phyloP scores from a whole-genome alignment of 176 grass and related monocot species.

The Oryza coarctata region DNA sequence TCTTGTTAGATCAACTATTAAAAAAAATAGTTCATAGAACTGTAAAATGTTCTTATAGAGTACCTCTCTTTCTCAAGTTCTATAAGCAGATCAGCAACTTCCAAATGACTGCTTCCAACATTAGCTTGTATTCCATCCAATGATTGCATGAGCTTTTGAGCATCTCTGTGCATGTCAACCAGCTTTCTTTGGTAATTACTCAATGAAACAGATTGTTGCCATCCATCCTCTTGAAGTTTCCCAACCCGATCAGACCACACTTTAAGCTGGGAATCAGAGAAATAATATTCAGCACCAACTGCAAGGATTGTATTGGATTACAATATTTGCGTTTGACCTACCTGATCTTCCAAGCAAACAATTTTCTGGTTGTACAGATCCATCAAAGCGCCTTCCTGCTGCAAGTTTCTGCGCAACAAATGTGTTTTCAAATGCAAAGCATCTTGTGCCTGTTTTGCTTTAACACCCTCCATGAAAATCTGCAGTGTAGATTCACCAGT shows the following conservation, averaged over 20 bases:
- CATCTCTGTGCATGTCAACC: slow-evolving; percentile 45
- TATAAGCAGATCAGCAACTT: slow-evolving; percentile 60
- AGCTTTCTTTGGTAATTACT: slow-evolving; percentile 50
- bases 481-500: slow-evolving; percentile 33
- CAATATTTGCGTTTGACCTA: slow-evolving; percentile 24
- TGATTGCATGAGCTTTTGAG: slow-evolving; percentile 50
- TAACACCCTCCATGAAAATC: slow-evolving; percentile 70
- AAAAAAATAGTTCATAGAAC: background rate
- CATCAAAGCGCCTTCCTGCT: slow-evolving; percentile 49
- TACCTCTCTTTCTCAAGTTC: slow-evolving; percentile 86
- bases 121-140: slow-evolving; percentile 48
- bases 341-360: slow-evolving; percentile 63
- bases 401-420: slow-evolving; percentile 54
- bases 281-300: background rate
- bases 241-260: slow-evolving; percentile 56
- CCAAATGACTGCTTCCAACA: slow-evolving; percentile 46
- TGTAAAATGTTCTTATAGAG: background rate
- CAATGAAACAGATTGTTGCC: slow-evolving; percentile 47
- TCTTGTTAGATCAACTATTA: background rate
- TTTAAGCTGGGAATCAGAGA: slow-evolving; percentile 50
- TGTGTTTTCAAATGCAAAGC: slow-evolving; percentile 46
- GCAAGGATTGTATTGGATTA: background rate
- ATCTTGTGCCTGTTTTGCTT: slow-evolving; percentile 57
- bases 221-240: slow-evolving; percentile 58
- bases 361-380: slow-evolving; percentile 65